Percentiles rank a stretch among this genome's conserved stretches.
Conservation (phyloP, 129 eudicot species). For the Silybum marianum region DNA sequence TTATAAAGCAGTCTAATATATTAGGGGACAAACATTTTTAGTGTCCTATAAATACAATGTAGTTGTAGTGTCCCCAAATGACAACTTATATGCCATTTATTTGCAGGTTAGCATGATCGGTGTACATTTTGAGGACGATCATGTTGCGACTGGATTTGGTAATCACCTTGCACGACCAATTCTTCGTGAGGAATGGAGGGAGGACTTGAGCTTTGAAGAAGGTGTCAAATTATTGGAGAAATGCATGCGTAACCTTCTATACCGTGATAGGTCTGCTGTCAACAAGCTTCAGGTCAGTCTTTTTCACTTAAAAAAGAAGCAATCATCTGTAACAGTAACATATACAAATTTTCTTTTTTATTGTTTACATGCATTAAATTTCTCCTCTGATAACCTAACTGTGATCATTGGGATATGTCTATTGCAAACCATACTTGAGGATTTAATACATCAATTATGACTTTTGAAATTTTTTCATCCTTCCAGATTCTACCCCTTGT, state of each 20-base stretch:
- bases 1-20: not conserved
- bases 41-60: too few species aligned
- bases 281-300: conserved; percentile 80
- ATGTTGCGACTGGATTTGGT: conserved; percentile 92
- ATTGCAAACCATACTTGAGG: too few species aligned
- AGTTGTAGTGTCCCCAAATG: not conserved
- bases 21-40: too few species aligned
- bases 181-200: conserved; percentile 93
- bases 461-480: too few species aligned
- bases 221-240: conserved; percentile 84
- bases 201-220: conserved; percentile 75
- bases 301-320: not conserved
- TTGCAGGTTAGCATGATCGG: conserved; percentile 85
- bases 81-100: not conserved
- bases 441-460: too few species aligned
- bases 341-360: not conserved
- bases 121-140: conserved; percentile 76
- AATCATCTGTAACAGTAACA: not conserved
- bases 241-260: conserved; percentile 94
- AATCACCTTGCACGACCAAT: conserved; percentile 91
- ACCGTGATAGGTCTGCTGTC: conserved; percentile 87
- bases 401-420: not conserved
- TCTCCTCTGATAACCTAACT: not conserved
- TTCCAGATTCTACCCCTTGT: too few species aligned
- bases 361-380: not conserved